Evolutionary conservation across 1,139 yeast genomes (phyloP), one percentile per base, ranked within the genome.

Genomic region (Nadsonia starkeyi-henricii): DNA sequence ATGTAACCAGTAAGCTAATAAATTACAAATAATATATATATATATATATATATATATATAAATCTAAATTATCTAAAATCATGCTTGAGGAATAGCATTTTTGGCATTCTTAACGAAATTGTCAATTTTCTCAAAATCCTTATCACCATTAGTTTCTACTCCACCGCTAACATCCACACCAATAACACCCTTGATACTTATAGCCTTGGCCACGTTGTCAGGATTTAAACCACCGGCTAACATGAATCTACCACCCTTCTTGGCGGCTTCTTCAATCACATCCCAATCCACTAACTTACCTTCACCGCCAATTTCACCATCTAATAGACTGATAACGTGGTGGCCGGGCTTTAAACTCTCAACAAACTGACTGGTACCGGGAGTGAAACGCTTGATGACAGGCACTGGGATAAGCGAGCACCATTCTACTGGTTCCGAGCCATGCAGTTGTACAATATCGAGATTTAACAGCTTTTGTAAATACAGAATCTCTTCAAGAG

Each of bases 91-190:
- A 23, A 23, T 13, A 15, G 39, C 39, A 15, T 13, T 17, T 21
- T 62, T 64, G 8, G 79, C 91, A 54, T 72, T 72, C 12, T 53
- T 53, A 9, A 89, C 70, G 64, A 88, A 89, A 18, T 55, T 52
- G 49, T 61, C 61, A 41, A 89, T 77, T 64, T 86, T 86, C 1
- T 53, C 62, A 47, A 69, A 57, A 61, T 86, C 95, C 64, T 89
- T 91, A 2, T 58, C 63, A 2, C 95, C 95, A 20, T 74, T 66
- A 1, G 85, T 77, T 57, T 86, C 98, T 1, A 89, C 95, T 1
- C 98, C 98, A 15, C 96, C 91, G 60, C 96, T 83, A 8, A 91
- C 97, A 64, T 91, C 98, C 33, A 82, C 91, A 1, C 96, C 97
- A 43, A 79, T 61, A n/a, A 85, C 77, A 2, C 83, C 80, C 51